A percentile compares a stretch with the other conserved stretches of the same genome.
These are phyloP conservation scores for Solanum sitiens DNA, from an alignment of 257 asterid species.

Conservation along the genomic window DNA sequence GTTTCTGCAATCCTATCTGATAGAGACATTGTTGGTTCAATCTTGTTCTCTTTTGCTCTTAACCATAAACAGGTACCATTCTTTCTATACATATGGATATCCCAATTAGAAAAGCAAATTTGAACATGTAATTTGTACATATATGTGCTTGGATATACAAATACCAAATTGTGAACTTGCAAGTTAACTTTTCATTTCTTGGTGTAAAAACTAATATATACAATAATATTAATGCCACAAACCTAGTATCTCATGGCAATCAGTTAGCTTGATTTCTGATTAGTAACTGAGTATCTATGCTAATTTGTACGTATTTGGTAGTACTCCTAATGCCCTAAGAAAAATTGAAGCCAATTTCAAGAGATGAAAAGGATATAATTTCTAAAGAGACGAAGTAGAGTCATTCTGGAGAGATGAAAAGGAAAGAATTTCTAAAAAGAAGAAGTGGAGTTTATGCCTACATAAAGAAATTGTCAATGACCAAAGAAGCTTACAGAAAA, in stretches of 20 bases:
- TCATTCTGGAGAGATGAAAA: not conserved
- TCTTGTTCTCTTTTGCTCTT: constrained; percentile 84
- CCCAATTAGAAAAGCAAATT: not conserved
- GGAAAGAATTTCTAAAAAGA: not conserved
- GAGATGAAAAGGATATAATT: not conserved
- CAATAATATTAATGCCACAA: not conserved
- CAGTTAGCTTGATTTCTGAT: not conserved
- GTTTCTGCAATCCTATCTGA: constrained; percentile 73
- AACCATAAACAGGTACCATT: constrained; percentile 84
- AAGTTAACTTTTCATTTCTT: not conserved
- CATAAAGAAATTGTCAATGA: not conserved
- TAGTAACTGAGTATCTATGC: not conserved
- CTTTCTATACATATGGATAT: not conserved
- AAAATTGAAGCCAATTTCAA: not conserved
- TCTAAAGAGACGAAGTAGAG: not conserved
- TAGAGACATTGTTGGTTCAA: constrained; percentile 68
- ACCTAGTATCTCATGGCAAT: not conserved
- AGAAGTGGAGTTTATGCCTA: not conserved
- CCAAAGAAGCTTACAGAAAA: not conserved
- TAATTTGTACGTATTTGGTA: not conserved
- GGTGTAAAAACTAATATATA: not conserved
- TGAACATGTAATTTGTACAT: not conserved
- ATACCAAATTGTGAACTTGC: not conserved
- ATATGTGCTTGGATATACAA: not conserved
- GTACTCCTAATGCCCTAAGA: not conserved